A percentile compares a stretch with the other conserved stretches of the same genome.
phyloP scores from a whole-genome alignment of 2,329 filamentous ascomycete genomes.

The Aspergillus sp. region DNA sequence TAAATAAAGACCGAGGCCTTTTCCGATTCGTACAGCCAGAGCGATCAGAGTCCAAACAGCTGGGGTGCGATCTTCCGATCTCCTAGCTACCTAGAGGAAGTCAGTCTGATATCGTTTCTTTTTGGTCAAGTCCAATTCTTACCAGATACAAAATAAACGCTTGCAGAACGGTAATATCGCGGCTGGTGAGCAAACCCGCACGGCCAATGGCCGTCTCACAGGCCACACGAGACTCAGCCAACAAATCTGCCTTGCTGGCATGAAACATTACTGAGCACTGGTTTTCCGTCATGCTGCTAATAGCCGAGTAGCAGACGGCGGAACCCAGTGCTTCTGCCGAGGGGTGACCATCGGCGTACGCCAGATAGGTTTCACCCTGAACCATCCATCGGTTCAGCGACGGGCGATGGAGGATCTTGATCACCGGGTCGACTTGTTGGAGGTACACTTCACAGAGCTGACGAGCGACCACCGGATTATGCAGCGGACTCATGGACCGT shows the following conservation, averaged over 20 bases:
- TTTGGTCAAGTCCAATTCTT: neutral
- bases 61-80: constrained; percentile 25
- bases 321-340: constrained; percentile 18
- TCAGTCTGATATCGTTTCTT: neutral
- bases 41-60: constrained; percentile 33
- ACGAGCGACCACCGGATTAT: neutral
- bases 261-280: neutral
- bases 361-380: constrained; percentile 13
- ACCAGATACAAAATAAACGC: constrained; percentile 32
- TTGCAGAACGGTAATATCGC: constrained; percentile 32
- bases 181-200: constrained; percentile 28
- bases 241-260: constrained; percentile 16
- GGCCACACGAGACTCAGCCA: too few relatives aligned
- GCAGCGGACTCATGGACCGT: neutral
- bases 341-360: neutral
- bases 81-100: neutral
- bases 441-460: constrained; percentile 20
- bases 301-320: constrained; percentile 23
- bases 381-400: constrained; percentile 18
- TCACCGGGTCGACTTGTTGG: constrained; percentile 22
- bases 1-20: constrained; percentile 31
- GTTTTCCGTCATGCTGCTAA: neutral
- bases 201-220: neutral
- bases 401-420: constrained; percentile 25
- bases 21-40: constrained; percentile 30